These are phyloP conservation scores for Gaeumannomyces sp. DNA, from an alignment of 2,329 filamentous ascomycete genomes.

Conservation along the genomic window DNA sequence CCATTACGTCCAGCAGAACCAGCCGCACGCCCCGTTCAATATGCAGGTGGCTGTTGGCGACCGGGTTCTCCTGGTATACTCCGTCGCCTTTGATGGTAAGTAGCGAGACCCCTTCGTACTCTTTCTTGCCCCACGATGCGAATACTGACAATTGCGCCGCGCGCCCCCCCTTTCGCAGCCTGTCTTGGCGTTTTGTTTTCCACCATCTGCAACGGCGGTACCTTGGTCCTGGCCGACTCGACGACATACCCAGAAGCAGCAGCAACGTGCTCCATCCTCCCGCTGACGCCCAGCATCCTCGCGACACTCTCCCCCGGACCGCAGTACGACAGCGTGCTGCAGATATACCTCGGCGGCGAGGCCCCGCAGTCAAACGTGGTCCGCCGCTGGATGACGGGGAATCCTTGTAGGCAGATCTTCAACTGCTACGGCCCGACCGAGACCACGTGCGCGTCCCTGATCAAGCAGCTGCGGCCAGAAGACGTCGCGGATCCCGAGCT, in stretches of 20 bases:
- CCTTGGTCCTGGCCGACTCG: neutral
- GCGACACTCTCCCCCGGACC: neutral
- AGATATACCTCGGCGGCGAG: neutral
- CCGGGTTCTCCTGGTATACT: neutral
- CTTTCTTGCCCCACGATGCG: neutral
- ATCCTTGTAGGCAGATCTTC: neutral
- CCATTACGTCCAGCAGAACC: neutral
- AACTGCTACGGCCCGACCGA: slow-evolving; percentile 3
- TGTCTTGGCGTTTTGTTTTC: neutral
- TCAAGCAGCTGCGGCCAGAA: neutral
- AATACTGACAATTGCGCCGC: neutral
- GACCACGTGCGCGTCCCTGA: neutral
- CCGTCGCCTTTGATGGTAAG: slow-evolving; percentile 5
- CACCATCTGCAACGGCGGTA: slow-evolving; percentile 1
- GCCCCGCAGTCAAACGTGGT: neutral
- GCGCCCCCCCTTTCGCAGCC: neutral
- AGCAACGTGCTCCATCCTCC: neutral
- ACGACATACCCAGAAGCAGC: neutral
- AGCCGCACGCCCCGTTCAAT: neutral
- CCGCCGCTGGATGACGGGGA: neutral
- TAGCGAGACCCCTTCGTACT: neutral
- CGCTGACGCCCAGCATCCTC: neutral
- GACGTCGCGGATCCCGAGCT: neutral
- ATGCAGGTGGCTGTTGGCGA: neutral
- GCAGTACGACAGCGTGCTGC: neutral